Evolutionary conservation across 129 eudicot genomes (phyloP).

Genomic region (Helichrysum umbraculigerum): DNA sequence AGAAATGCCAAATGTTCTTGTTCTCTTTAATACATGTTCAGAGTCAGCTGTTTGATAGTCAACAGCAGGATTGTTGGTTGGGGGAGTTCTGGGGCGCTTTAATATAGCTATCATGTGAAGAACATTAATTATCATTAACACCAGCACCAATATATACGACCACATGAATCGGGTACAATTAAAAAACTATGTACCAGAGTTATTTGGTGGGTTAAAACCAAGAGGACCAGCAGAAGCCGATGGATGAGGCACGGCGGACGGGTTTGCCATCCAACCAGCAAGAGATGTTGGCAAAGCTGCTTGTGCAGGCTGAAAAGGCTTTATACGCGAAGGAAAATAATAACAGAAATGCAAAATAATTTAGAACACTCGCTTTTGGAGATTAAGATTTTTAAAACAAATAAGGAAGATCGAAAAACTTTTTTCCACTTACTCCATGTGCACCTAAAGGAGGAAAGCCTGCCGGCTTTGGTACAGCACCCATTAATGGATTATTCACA

Average conservation of each 20-base stretch:
- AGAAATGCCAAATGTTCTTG: constrained; percentile 73
- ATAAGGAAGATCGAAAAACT: not conserved
- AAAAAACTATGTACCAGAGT: constrained; percentile 45
- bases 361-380: not conserved
- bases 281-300: constrained; percentile 68
- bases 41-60: constrained; percentile 94
- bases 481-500: constrained; percentile 73
- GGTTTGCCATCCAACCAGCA: constrained; percentile 91
- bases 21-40: constrained; percentile 75
- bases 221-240: constrained; percentile 86
- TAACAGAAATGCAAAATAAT: not conserved
- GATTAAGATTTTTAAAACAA: not conserved
- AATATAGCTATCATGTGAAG: constrained; percentile 45
- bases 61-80: constrained; percentile 58
- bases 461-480: constrained; percentile 70
- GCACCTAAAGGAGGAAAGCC: constrained; percentile 82
- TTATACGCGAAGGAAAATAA: constrained; percentile 13
- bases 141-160: not conserved
- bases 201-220: constrained; percentile 66
- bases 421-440: constrained; percentile 68
- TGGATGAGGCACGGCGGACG: constrained; percentile 76
- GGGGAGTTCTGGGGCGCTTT: constrained; percentile 90
- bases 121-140: not conserved
- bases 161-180: not conserved
- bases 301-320: constrained; percentile 87